Evolutionary conservation across 2,329 filamentous ascomycete genomes (phyloP).

Genomic region (Aspergillus neoniger): DNA sequence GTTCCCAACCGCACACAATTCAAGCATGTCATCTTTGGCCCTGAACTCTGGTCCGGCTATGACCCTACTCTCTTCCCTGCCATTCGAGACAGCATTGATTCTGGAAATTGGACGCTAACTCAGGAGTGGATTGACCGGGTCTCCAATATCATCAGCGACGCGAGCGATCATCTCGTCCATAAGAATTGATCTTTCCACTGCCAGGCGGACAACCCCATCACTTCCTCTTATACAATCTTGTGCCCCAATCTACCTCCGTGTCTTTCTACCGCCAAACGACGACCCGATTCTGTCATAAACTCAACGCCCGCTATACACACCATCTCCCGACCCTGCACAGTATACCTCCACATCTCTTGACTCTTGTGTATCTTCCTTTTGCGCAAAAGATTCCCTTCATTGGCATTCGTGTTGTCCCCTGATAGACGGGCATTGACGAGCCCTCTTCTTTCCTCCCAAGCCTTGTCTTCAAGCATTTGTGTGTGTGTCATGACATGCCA

Average conservation of each 20-base stretch:
- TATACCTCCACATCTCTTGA: background rate
- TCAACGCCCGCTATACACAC: background rate
- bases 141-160: conserved; percentile 65
- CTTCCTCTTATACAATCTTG: background rate
- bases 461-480: background rate
- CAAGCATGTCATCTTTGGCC: conserved; percentile 89
- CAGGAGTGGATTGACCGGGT: conserved; percentile 71
- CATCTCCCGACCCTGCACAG: background rate
- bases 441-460: background rate
- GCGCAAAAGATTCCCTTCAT: background rate
- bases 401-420: background rate
- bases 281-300: background rate
- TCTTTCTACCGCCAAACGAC: background rate
- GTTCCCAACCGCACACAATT: conserved; percentile 87
- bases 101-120: conserved; percentile 68
- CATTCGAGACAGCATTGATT: conserved; percentile 77
- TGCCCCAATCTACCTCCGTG: background rate
- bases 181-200: conserved; percentile 13
- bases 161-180: conserved; percentile 54
- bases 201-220: background rate
- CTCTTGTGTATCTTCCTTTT: background rate
- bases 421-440: background rate
- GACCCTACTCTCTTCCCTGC: conserved; percentile 74
- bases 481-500: background rate
- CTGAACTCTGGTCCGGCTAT: conserved; percentile 72